Evolutionary conservation across 257 asterid genomes (phyloP), one percentile per base, ranked within the genome.

Genomic region (Osmanthus fragrans): DNA sequence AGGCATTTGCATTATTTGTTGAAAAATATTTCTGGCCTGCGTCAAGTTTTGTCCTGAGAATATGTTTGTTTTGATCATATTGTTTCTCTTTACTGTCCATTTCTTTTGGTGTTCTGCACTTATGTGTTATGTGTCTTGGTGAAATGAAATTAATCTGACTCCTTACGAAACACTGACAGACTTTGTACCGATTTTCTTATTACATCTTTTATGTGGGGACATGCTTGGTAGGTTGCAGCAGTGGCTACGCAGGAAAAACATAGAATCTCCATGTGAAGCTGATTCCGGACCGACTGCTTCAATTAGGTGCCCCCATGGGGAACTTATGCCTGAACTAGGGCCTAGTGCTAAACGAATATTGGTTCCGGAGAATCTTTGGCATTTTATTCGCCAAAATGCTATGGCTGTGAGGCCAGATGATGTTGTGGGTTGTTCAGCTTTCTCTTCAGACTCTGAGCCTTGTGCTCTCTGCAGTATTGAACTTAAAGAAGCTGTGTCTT

Each of bases 201-300:
- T 66, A 21, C 32, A 54, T 40, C 68, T 69, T 71, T 8, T 33
- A 23, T n/a, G 49, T 32, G 33, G 23, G 75, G 37, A 73, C 77
- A 65, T 81, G 66, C 71, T 87, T 85, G 81, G 79, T 86, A 95
- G 99, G 99, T 85, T 95, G 89, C 97, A 87, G 82, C 98, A 95
- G 84, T 95, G 99, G 99, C 73, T 90, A 65, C 96, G 97, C 8
- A 84, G 98, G 86, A 95, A 95, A 84, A 88, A 83, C 77, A 80
- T 84, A 64, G 96, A 93, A 84, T 76, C 89, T 72, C 99, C 99
- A 30, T 85, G 92, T 72, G 96, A 89, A 77, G 99, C 97, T 82
- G 99, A 95, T 89, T 87, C 98, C 65, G 97, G 96, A 82, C 99
- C 99, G 1, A 95, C 99, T 23, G 93, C 97, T 82, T 87, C 97